Percentiles rank a stretch among this genome's conserved stretches.
These are phyloP conservation scores for Alternaria atra DNA, from an alignment of 2,329 filamentous ascomycete species.

Conservation along the genomic window DNA sequence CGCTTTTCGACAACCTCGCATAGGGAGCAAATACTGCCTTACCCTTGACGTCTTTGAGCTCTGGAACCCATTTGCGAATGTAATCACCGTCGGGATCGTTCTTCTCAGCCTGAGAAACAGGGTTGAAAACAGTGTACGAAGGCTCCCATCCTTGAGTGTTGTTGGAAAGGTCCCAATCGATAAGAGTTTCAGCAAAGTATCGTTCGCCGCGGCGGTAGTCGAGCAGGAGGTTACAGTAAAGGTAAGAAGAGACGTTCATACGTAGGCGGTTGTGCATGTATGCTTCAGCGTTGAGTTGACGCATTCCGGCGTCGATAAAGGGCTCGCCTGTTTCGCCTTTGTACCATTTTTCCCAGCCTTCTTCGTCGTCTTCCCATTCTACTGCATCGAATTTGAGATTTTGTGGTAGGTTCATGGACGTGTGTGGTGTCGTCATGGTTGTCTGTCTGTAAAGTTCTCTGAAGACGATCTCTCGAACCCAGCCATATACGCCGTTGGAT, in stretches of 20 bases:
- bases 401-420: constrained; percentile 60
- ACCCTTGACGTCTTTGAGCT: constrained; percentile 52
- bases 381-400: constrained; percentile 63
- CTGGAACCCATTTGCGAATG: constrained; percentile 51
- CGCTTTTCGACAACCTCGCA: constrained; percentile 54
- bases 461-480: constrained; percentile 63
- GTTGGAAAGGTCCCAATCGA: constrained; percentile 60
- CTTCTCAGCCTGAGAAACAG: constrained; percentile 50
- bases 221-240: constrained; percentile 60
- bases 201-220: constrained; percentile 61
- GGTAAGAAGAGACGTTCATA: constrained; percentile 60
- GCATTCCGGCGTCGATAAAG: constrained; percentile 62
- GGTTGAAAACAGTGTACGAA: constrained; percentile 60
- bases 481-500: constrained; percentile 52
- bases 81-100: constrained; percentile 52
- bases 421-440: constrained; percentile 58
- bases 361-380: constrained; percentile 61
- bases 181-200: constrained; percentile 61
- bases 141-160: constrained; percentile 64
- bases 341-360: constrained; percentile 60
- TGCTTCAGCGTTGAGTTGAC: constrained; percentile 59
- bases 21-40: constrained; percentile 61
- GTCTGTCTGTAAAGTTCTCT: constrained; percentile 62
- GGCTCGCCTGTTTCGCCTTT: constrained; percentile 59
- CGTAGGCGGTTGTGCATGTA: constrained; percentile 64